Evolutionary conservation across 1,139 yeast species (phyloP).

Genomic region (Taphrina wiesneri): DNA sequence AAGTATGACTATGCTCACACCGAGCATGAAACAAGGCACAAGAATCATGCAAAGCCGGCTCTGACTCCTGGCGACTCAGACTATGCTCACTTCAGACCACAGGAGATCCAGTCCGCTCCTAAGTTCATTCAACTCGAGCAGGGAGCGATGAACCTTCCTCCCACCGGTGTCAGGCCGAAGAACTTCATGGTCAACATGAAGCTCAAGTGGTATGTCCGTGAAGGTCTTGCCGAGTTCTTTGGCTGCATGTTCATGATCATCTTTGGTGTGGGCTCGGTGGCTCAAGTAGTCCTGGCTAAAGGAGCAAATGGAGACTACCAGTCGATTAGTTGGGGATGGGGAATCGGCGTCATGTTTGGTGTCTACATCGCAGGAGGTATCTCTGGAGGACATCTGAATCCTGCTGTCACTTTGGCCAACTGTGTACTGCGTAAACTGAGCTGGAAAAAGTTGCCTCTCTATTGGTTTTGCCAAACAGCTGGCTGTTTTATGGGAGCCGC

Average conservation of each 20-base stretch:
- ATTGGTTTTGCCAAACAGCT: conserved; percentile 43
- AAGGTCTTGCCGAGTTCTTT: conserved; percentile 51
- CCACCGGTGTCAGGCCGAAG: not conserved
- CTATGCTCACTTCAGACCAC: conserved; percentile 30
- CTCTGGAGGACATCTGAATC: conserved; percentile 46
- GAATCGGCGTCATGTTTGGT: conserved; percentile 40
- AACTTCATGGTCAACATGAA: conserved; percentile 22
- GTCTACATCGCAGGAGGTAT: conserved; percentile 43
- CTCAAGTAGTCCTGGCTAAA: conserved; percentile 44
- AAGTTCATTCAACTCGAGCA: conserved; percentile 33
- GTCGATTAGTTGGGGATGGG: conserved; percentile 54
- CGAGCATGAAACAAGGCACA: conserved; percentile 10
- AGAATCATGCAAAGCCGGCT: not conserved
- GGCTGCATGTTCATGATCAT: conserved; percentile 37
- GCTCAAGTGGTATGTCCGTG: conserved; percentile 41
- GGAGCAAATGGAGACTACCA: conserved; percentile 50
- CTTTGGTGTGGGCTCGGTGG: conserved; percentile 32
- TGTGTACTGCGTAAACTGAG: conserved; percentile 45
- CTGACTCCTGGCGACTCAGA: conserved; percentile 2
- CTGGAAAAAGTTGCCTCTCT: conserved; percentile 44
- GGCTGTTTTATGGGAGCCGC: conserved; percentile 44
- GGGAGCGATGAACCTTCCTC: conserved; percentile 16
- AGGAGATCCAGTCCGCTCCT: conserved; percentile 31
- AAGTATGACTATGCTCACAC: conserved; percentile 20
- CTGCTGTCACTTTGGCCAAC: conserved; percentile 45